Base-by-base conservation (phyloP, 2,329 filamentous ascomycete genomes). In the Trichoderma cornu-damae region DNA sequence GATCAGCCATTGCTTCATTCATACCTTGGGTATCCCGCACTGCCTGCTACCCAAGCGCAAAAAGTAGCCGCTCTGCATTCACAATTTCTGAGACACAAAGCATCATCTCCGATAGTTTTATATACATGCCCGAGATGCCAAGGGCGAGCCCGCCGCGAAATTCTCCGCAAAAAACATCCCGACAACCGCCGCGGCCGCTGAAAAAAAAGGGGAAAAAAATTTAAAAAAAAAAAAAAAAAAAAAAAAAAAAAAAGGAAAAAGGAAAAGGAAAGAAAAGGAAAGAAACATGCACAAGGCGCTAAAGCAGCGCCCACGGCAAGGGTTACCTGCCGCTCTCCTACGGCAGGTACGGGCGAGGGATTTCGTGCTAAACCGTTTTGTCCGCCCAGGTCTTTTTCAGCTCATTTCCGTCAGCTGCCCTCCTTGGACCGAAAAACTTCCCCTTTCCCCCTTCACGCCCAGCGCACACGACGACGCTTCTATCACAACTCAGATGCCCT, bases 371-470 rank as follows among this genome's bases (percentile, higher is more conserved):
- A 38, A 37, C 37, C 20, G 49, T 43, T 22, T n/a, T 34, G 34
- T 18, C 20, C 30, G 51, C 51, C 51, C 32, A 35, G 34, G 43
- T 28, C 22, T 44, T 53, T 43, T 53, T 44, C 50, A 53, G 50
- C 50, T 53, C 50, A 28, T 22, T n/a, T n/a, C n/a, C 34, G 22
- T 49, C 32, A 37, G 30, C 46, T 37, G 30, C 30, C 32, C 32
- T 37, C 26, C 4, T 46, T 14, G 44, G n/a, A n/a, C n/a, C n/a
- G n/a, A 32, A 47, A 47, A 34, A 12, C 26, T 47, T 34, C 28
- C 6, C 9, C 28, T 6, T 8, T 28, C 26, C 8, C 28, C 9
- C 28, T 30, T 6, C 6, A 30, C 28, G 9, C 28, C 28, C 9
- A 6, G 6, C 5, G 28, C 28, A 30, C 6, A 6, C 28, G 9